Evolutionary conservation across 495 filamentous ascomycete genomes (phyloP).

Genomic region (Talaromyces thailandensis): DNA sequence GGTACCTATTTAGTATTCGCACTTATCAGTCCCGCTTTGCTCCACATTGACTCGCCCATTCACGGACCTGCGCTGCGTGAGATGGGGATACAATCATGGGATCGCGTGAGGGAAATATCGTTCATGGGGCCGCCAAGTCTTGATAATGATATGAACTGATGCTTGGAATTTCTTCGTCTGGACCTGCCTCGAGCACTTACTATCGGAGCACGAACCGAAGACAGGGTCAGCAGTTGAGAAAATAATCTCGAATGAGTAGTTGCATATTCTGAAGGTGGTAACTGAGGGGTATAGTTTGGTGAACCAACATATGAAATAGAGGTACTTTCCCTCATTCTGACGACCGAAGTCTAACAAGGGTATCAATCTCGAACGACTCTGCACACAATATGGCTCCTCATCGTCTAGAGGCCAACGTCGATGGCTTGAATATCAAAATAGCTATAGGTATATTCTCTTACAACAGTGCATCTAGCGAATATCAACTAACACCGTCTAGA

Average conservation of each 20-base stretch:
- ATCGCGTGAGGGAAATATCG: background rate
- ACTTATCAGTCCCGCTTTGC: background rate
- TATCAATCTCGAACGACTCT: background rate
- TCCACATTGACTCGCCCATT: background rate
- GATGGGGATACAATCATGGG: background rate
- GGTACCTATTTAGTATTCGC: too few relatives aligned
- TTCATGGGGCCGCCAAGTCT: background rate
- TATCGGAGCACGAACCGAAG: background rate
- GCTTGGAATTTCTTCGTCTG: background rate
- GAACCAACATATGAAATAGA: background rate
- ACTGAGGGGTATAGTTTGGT: background rate
- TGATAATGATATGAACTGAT: background rate
- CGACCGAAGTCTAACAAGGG: background rate
- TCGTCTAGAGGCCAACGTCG: conserved; percentile 2
- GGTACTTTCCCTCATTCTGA: background rate
- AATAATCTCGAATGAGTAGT: background rate
- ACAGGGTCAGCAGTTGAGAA: background rate
- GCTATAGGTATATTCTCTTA: conserved; percentile 12
- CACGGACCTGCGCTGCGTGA: background rate
- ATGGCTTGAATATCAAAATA: conserved; percentile 16
- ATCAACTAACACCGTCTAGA: conserved; percentile 4
- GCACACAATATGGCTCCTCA: conserved; percentile 10
- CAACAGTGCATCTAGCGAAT: background rate
- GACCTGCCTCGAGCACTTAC: background rate
- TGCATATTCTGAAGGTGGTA: background rate